Conservation (phyloP, 1,139 yeast species). For the Diutina mesorugosa region DNA sequence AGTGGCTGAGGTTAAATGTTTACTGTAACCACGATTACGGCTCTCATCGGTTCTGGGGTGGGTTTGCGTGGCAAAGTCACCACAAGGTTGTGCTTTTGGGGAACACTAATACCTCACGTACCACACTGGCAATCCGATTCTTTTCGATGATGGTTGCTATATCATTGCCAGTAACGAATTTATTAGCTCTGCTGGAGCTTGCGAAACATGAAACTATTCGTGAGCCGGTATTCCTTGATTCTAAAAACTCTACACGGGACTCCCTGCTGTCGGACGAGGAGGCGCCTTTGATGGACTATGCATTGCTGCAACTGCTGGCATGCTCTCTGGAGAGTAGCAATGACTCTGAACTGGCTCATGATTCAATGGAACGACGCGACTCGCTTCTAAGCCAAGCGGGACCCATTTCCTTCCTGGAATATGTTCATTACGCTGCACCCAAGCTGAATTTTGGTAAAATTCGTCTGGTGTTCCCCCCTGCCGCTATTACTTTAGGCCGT, state of each 20-base stretch:
- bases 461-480: conserved; percentile 58
- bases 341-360: not conserved
- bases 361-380: not conserved
- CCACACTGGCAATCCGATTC: conserved; percentile 42
- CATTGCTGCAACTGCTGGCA: not conserved
- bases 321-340: not conserved
- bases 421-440: conserved; percentile 69
- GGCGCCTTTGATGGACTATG: not conserved
- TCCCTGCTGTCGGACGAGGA: not conserved
- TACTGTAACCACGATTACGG: conserved; percentile 44
- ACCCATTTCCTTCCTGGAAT: conserved; percentile 44
- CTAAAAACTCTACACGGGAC: not conserved
- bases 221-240: not conserved
- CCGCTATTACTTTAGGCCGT: conserved; percentile 65
- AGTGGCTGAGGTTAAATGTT: conserved; percentile 51
- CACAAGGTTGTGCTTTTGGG: conserved; percentile 54
- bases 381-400: not conserved
- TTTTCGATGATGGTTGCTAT: conserved; percentile 46
- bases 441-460: conserved; percentile 52
- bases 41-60: conserved; percentile 51
- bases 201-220: conserved; percentile 11
- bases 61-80: conserved; percentile 65
- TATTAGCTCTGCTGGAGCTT: conserved; percentile 34
- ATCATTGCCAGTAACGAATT: conserved; percentile 54
- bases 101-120: conserved; percentile 30